Conservation (phyloP, 2,329 filamentous ascomycete species). For the Nakataea oryzae region DNA sequence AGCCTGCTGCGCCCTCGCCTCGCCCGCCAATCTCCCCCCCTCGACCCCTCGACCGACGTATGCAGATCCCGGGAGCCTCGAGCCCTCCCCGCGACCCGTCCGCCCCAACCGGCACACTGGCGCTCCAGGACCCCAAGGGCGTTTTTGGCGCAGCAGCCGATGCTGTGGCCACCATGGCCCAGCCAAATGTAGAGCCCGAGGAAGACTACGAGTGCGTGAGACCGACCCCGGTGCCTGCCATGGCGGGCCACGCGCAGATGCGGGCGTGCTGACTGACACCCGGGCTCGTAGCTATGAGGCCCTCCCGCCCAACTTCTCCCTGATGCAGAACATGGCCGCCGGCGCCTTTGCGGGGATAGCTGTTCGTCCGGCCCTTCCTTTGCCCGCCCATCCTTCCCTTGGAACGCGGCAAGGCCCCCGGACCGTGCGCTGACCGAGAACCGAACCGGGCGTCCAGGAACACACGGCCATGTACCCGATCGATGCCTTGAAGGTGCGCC, state of each 20-base stretch:
- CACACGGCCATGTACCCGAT: slow-evolving; percentile 99
- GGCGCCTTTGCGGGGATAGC: slow-evolving; percentile 96
- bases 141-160: slow-evolving; percentile 52
- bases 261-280: neutral
- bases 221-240: neutral
- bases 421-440: neutral
- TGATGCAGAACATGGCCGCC: slow-evolving; percentile 88
- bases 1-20: neutral
- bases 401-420: neutral
- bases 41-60: neutral
- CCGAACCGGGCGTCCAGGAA: slow-evolving; percentile 47
- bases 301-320: slow-evolving; percentile 86
- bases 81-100: neutral
- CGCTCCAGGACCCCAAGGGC: slow-evolving; percentile 41
- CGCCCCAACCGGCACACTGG: slow-evolving; percentile 42
- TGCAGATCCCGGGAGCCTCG: neutral
- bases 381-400: neutral
- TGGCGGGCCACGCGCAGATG: neutral
- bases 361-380: slow-evolving; percentile 40
- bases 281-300: slow-evolving; percentile 63
- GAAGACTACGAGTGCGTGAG: slow-evolving; percentile 56
- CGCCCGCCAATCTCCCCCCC: no score
- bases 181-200: slow-evolving; percentile 51
- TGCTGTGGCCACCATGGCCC: slow-evolving; percentile 61
- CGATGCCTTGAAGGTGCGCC: slow-evolving; percentile 82